Conservation (phyloP, 169 alveolate species). For the Cytauxzoon felis region DNA sequence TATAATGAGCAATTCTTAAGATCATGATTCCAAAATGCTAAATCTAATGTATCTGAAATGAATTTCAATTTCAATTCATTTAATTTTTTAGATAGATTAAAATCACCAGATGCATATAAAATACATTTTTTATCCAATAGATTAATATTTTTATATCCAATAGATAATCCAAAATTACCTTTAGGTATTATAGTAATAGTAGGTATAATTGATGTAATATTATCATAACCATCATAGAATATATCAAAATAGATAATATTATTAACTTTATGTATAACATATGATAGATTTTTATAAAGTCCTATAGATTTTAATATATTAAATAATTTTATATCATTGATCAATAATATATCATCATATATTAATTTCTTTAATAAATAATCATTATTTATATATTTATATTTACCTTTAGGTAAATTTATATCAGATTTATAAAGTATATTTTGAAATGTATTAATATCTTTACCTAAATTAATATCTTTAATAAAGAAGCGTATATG, state of each 20-base stretch:
- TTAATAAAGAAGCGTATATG: conserved; percentile 37
- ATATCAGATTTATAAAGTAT: conserved; percentile 12
- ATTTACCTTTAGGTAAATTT: conserved; percentile 25
- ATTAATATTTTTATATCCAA: neutral
- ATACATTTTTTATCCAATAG: neutral
- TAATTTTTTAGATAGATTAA: neutral
- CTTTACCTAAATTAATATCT: conserved; percentile 19
- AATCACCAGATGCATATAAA: neutral
- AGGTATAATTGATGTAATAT: neutral
- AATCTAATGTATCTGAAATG: conserved; percentile 2
- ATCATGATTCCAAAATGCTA: neutral
- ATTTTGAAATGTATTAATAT: conserved; percentile 12
- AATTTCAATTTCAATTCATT: neutral
- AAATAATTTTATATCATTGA: conserved; percentile 16
- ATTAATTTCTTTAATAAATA: conserved; percentile 3
- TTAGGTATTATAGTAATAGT: neutral
- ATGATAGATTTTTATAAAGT: neutral
- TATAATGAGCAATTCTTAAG: conserved; percentile 7
- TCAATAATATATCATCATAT: neutral
- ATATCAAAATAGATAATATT: neutral
- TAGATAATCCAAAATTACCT: neutral
- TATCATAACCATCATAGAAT: conserved; percentile 1
- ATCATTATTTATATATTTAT: conserved; percentile 7
- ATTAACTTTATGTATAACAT: conserved; percentile 3
- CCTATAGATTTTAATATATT: neutral